Evolutionary conservation across 2,329 filamentous ascomycete species (phyloP).

Genomic region (Sporothrix pseudoabietina): DNA sequence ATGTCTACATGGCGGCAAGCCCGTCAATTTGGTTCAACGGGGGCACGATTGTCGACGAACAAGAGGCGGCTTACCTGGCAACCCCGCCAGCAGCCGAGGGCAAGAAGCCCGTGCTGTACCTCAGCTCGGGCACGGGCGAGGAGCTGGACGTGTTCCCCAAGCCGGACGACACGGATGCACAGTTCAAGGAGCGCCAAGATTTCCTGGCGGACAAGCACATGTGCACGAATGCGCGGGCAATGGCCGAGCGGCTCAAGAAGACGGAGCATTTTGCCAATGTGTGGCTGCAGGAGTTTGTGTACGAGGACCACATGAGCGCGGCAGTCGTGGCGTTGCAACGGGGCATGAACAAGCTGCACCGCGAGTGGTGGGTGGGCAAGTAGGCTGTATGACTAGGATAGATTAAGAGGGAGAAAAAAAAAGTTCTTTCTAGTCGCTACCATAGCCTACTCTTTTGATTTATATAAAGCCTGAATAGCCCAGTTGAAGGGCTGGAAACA

Average conservation of each 20-base stretch:
- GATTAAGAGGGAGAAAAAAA: not conserved
- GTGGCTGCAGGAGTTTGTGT: conserved; percentile 28
- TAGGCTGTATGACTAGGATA: not conserved
- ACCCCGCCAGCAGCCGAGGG: not conserved
- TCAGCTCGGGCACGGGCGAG: conserved; percentile 29
- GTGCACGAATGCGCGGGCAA: conserved; percentile 17
- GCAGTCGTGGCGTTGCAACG: conserved; percentile 28
- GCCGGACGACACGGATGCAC: conserved; percentile 27
- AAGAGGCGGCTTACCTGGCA: not conserved
- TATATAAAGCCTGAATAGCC: conserved; percentile 1
- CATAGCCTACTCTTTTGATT: conserved; percentile 5
- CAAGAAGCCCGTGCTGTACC: conserved; percentile 25
- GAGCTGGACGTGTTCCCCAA: conserved; percentile 18
- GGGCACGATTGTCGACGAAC: conserved; percentile 19
- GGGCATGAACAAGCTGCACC: conserved; percentile 26
- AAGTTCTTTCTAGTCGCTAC: not conserved
- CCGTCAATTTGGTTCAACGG: conserved; percentile 33
- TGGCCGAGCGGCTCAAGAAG: conserved; percentile 18
- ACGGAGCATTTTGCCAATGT: conserved; percentile 19
- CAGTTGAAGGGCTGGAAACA: not conserved
- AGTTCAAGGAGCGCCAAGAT: conserved; percentile 15
- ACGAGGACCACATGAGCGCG: conserved; percentile 31
- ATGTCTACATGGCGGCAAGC: conserved; percentile 29
- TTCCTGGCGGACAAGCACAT: conserved; percentile 4
- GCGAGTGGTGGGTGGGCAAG: conserved; percentile 26